Conservation (phyloP, 78 protist genomes). For the Pelomyxa schiedti region DNA sequence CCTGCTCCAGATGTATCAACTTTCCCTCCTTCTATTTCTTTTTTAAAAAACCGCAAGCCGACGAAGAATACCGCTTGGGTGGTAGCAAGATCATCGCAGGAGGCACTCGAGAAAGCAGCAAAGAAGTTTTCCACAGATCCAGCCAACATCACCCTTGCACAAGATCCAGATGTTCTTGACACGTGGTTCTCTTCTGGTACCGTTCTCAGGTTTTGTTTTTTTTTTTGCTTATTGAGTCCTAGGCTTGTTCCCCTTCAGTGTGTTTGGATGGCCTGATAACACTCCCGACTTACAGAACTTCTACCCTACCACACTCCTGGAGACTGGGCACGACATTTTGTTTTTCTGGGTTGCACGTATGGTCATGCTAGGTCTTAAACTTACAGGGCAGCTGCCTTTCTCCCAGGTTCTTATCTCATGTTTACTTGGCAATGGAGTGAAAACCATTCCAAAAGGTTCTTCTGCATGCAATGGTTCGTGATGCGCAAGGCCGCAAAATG, state of each 20-base stretch:
- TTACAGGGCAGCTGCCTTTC: constrained; percentile 87
- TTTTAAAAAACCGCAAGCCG: too few relatives aligned
- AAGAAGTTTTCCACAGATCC: constrained; percentile 13
- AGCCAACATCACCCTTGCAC: constrained; percentile 41
- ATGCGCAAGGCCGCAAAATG: constrained; percentile 90
- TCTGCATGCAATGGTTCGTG: constrained; percentile 91
- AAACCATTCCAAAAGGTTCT: constrained; percentile 36
- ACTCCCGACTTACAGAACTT: constrained; percentile 54
- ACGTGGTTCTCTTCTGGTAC: constrained; percentile 99
- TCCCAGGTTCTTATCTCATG: neutral
- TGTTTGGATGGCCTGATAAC: constrained; percentile 93
- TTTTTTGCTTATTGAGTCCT: too few relatives aligned
- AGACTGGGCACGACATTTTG: constrained; percentile 98
- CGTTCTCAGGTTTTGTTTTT: too few relatives aligned
- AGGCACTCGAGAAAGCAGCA: constrained; percentile 35
- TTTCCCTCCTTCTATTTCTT: neutral
- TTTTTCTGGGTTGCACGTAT: constrained; percentile 99
- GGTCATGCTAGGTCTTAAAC: constrained; percentile 91
- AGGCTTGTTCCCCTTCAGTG: constrained; percentile 98
- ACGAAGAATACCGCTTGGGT: constrained; percentile 35
- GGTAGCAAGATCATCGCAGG: constrained; percentile 14
- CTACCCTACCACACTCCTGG: constrained; percentile 91
- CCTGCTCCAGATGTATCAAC: constrained; percentile 10
- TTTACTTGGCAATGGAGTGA: neutral
- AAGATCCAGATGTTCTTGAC: constrained; percentile 99